Evolutionary conservation across 768 basidiomycete species (phyloP).

Genomic region (Aureoboletus auriporus): DNA sequence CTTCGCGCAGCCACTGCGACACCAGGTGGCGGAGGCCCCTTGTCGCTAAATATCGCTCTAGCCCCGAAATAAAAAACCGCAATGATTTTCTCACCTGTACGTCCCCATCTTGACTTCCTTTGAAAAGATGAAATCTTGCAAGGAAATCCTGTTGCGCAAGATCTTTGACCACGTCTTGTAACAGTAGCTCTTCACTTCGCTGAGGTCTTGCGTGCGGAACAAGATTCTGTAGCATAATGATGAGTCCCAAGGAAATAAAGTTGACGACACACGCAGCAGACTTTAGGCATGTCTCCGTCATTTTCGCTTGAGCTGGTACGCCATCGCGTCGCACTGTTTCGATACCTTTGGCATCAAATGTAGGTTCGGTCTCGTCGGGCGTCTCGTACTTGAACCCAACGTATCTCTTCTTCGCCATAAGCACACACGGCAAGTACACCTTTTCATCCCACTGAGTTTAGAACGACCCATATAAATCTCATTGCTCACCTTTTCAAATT

Average conservation of each 20-base stretch:
- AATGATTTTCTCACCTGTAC: slow-evolving; percentile 58
- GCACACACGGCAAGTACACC: slow-evolving; percentile 92
- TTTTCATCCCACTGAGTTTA: slow-evolving; percentile 26
- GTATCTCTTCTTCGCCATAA: slow-evolving; percentile 98
- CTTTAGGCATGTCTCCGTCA: slow-evolving; percentile 89
- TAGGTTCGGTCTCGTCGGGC: slow-evolving; percentile 71
- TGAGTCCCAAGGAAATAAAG: neutral
- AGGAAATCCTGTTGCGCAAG: slow-evolving; percentile 69
- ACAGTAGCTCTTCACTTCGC: slow-evolving; percentile 86
- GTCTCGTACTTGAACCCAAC: slow-evolving; percentile 95
- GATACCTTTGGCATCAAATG: slow-evolving; percentile 96
- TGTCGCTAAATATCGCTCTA: slow-evolving; percentile 51
- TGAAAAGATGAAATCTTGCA: slow-evolving; percentile 94
- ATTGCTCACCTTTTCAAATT: slow-evolving; percentile 85
- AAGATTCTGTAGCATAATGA: slow-evolving; percentile 58
- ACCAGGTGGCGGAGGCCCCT: slow-evolving; percentile 86
- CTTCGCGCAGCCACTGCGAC: slow-evolving; percentile 79
- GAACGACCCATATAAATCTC: neutral
- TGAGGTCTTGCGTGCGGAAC: slow-evolving; percentile 87
- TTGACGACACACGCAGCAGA: slow-evolving; percentile 30
- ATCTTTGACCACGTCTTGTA: slow-evolving; percentile 81
- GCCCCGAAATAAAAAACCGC: neutral
- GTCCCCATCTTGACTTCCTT: slow-evolving; percentile 93
- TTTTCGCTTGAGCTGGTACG: slow-evolving; percentile 85
- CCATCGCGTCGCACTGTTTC: slow-evolving; percentile 95